Evolutionary conservation across 2,329 filamentous ascomycete genomes (phyloP), one percentile per base, ranked within the genome.

Genomic region (Chrysosporium queenslandicum): DNA sequence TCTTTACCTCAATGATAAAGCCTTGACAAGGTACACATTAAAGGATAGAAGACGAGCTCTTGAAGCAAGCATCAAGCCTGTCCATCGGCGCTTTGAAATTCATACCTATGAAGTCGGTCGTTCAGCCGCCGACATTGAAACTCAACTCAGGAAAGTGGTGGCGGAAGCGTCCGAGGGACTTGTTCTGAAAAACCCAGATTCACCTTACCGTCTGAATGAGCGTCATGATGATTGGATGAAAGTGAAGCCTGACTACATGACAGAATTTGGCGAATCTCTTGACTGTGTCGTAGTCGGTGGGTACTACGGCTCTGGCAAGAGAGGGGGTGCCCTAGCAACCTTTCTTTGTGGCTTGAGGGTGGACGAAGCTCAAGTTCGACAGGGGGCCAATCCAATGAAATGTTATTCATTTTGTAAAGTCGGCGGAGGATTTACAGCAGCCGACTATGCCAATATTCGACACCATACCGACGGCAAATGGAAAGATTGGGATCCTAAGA

Each of bases 231-330:
- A 95, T 68, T 98, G 92, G 92, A 85, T 96, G 71, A 98, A 98
- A 66, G 90, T 98, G 7, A 98, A 98, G 63, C 92, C 92, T 1
- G 92, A 98, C 58, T 98, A 98, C 67, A 96, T 97, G 90, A 83
- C 83, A 1, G 91, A 95, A 57, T 95, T 92, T 65, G 92, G 92
- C 56, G 91, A 97, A 68, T 87, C 85, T 0, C 79, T 98, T 2
- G 92, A 98, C 65, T 88, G 89, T 58, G 73, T 96, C 12, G 76
- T 98, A 14, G 81, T 98, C 50, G 92, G 91, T 51, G 92, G 88
- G 7, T 97, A 95, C 69, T 98, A 87, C 65, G 92, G 92, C 12
- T 87, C 86, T 27, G 92, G 92, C 0, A 81, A 79, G 52, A 81
- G 92, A 45, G 92, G 92, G 46, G 92, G 91, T 37, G 80, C 72